Percentiles rank a stretch among this genome's conserved stretches.
Evolutionary conservation across 345 rosid genomes (phyloP).

Genomic region (Clausena lansium): DNA sequence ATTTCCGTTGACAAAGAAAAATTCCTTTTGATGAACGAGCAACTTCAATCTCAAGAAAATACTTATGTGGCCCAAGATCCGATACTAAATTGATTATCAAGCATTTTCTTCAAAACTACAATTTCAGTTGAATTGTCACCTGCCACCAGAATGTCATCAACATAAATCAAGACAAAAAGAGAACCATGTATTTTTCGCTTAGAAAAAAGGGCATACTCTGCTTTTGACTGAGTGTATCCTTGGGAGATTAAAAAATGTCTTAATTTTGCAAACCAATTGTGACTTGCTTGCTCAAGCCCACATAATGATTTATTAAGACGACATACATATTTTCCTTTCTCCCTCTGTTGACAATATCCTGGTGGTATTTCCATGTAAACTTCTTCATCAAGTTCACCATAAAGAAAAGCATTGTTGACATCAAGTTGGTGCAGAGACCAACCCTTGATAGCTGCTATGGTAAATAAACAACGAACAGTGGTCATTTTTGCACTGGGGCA

Average conservation of each 20-base stretch:
- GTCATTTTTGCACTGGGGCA: background rate
- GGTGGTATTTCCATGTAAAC: too few species aligned
- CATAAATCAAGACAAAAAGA: too few species aligned
- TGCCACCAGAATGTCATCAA: too few species aligned
- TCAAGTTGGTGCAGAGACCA: background rate
- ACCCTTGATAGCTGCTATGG: too few species aligned
- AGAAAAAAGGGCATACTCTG: background rate
- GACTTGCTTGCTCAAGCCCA: background rate
- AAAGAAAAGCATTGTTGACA: background rate
- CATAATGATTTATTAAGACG: too few species aligned
- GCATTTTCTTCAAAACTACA: background rate
- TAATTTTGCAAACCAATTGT: background rate
- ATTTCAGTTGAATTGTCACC: background rate
- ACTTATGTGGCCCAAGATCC: background rate
- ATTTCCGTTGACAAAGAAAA: background rate
- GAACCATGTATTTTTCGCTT: too few species aligned
- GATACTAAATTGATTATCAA: background rate
- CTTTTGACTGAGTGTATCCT: background rate
- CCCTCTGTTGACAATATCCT: too few species aligned
- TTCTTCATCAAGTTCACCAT: too few species aligned
- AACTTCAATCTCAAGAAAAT: background rate
- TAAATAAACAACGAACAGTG: background rate
- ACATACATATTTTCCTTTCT: too few species aligned
- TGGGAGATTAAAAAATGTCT: background rate
- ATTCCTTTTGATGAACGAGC: background rate